These are phyloP conservation scores for Boletellus deceptivus DNA, from an alignment of 1,284 basidiomycete genomes.

Conservation along the genomic window DNA sequence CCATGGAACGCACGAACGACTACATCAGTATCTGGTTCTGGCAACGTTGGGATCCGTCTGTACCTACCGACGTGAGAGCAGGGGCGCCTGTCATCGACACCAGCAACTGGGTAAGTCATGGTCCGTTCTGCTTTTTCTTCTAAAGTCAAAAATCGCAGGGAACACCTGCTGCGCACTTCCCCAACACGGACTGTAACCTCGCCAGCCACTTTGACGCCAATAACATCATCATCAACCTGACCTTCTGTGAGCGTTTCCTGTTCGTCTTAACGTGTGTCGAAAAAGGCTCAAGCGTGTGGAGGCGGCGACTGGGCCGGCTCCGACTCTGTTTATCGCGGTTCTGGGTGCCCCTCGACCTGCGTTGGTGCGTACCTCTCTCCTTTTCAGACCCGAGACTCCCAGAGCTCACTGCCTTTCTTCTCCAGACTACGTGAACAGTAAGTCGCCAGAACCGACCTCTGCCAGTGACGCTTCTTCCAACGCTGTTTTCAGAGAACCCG, in stretches of 20 bases:
- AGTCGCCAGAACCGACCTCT: slow-evolving; percentile 7
- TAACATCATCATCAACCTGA: slow-evolving; percentile 43
- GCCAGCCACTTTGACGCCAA: slow-evolving; percentile 37
- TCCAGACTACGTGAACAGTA: slow-evolving; percentile 34
- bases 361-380: slow-evolving; percentile 23
- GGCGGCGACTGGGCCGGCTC: slow-evolving; percentile 46
- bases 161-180: slow-evolving; percentile 39
- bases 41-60: slow-evolving; percentile 30
- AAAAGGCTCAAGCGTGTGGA: slow-evolving; percentile 6
- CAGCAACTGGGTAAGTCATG: slow-evolving; percentile 31
- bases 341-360: slow-evolving; percentile 37
- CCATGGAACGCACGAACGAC: slow-evolving; percentile 38
- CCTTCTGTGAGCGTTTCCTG: slow-evolving; percentile 32
- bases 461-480: neutral
- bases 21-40: slow-evolving; percentile 44
- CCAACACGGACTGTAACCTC: slow-evolving; percentile 38
- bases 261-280: neutral
- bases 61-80: slow-evolving; percentile 31
- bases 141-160: slow-evolving; percentile 32
- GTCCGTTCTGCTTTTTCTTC: slow-evolving; percentile 1
- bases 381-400: neutral
- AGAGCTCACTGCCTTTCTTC: neutral
- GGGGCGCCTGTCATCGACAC: slow-evolving; percentile 30
- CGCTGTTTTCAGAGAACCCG: slow-evolving; percentile 38
- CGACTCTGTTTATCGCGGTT: slow-evolving; percentile 25